Evolutionary conservation across 179 eudicot genomes (phyloP).

Genomic region (Sideroxylon spinosum): DNA sequence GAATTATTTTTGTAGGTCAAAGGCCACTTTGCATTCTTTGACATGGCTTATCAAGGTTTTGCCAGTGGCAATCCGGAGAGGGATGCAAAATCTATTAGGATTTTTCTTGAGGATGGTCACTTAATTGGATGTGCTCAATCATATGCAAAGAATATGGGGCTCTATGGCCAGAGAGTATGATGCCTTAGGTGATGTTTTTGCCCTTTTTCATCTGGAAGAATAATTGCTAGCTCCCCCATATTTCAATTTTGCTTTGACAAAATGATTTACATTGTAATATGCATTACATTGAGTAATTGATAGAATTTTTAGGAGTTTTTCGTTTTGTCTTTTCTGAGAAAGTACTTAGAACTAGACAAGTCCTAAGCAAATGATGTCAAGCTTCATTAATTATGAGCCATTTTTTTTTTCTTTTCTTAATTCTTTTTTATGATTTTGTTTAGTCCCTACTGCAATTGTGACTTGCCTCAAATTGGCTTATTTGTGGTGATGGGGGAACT

Average conservation of each 20-base stretch:
- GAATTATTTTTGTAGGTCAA: slow-evolving; percentile 50
- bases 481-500: too few species aligned
- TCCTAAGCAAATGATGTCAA: background rate
- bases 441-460: background rate
- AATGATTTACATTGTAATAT: background rate
- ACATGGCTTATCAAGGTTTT: slow-evolving; percentile 99
- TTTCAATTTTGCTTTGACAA: background rate
- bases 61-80: slow-evolving; percentile 97
- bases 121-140: slow-evolving; percentile 89
- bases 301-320: background rate
- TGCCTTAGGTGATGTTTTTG: slow-evolving; percentile 68
- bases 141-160: slow-evolving; percentile 98
- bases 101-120: slow-evolving; percentile 96
- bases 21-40: slow-evolving; percentile 93
- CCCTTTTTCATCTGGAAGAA: background rate
- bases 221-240: background rate
- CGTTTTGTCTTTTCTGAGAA: background rate
- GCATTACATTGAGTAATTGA: slow-evolving; percentile 1
- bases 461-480: background rate
- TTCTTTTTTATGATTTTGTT: background rate
- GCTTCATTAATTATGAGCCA: background rate
- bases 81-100: slow-evolving; percentile 92
- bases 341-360: background rate
- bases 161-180: slow-evolving; percentile 97
- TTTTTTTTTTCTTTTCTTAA: background rate